These are phyloP conservation scores for Fomitopsis palustris DNA, from an alignment of 1,284 basidiomycete genomes.

Conservation along the genomic window DNA sequence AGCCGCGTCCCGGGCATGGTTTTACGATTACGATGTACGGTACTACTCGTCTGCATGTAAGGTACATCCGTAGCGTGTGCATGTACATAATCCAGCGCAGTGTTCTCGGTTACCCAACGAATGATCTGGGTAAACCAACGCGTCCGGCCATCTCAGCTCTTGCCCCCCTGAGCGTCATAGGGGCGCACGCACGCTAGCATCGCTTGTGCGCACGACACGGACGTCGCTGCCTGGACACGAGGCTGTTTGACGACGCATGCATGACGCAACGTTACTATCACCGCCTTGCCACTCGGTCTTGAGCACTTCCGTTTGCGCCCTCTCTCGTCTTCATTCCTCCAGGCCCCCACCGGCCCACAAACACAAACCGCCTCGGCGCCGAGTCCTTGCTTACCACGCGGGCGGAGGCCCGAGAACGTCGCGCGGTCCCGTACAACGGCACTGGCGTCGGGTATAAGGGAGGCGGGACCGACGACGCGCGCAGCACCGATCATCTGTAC, in stretches of 20 bases:
- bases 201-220: background rate
- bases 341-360: too few relatives aligned
- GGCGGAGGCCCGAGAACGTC: too few relatives aligned
- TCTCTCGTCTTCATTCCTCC: background rate
- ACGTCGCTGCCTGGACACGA: background rate
- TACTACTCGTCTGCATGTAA: slow-evolving; percentile 3
- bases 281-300: background rate
- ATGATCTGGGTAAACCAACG: background rate
- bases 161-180: background rate
- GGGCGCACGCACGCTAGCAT: background rate
- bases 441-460: background rate
- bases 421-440: background rate
- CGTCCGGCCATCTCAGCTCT: background rate
- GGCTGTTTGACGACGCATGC: background rate
- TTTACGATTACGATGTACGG: slow-evolving; percentile 8
- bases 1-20: background rate
- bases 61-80: background rate
- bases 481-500: slow-evolving; percentile 47
- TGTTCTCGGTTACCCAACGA: background rate
- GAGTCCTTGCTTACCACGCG: too few relatives aligned
- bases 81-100: background rate
- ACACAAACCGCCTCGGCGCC: too few relatives aligned
- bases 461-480: background rate
- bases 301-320: background rate
- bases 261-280: background rate